These are phyloP conservation scores for Quercus tomentella DNA, from an alignment of 331 rosid species.

Conservation along the genomic window DNA sequence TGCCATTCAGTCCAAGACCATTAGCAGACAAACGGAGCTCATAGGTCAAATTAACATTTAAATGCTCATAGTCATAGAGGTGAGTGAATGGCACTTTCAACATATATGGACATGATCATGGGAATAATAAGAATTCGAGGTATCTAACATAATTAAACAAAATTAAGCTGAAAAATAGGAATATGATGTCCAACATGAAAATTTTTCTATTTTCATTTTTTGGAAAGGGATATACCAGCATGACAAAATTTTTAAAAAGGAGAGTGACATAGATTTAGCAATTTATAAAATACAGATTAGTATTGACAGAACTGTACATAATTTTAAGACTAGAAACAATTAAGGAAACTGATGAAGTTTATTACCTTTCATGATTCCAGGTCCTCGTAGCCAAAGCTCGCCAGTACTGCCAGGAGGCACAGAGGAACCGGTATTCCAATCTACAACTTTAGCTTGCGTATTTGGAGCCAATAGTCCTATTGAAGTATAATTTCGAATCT, in stretches of 20 bases:
- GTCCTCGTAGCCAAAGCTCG: slow-evolving; percentile 85
- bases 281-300: background rate
- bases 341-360: slow-evolving; percentile 15
- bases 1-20: background rate
- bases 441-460: slow-evolving; percentile 81
- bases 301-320: background rate
- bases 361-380: slow-evolving; percentile 70
- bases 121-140: background rate
- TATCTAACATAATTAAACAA: background rate
- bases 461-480: slow-evolving; percentile 82
- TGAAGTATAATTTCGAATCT: slow-evolving; percentile 49
- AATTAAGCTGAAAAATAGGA: background rate
- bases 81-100: background rate
- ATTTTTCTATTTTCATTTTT: too few relatives aligned
- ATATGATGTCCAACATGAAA: background rate
- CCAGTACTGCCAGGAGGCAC: slow-evolving; percentile 72
- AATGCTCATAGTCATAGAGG: background rate
- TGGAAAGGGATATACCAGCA: background rate
- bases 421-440: slow-evolving; percentile 46
- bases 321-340: background rate
- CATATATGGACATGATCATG: background rate
- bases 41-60: background rate
- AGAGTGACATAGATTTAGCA: background rate
- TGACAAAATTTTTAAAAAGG: background rate
- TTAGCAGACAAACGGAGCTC: background rate